phyloP scores from a whole-genome alignment of 2,329 filamentous ascomycete species.

The Piedraia hortae region DNA sequence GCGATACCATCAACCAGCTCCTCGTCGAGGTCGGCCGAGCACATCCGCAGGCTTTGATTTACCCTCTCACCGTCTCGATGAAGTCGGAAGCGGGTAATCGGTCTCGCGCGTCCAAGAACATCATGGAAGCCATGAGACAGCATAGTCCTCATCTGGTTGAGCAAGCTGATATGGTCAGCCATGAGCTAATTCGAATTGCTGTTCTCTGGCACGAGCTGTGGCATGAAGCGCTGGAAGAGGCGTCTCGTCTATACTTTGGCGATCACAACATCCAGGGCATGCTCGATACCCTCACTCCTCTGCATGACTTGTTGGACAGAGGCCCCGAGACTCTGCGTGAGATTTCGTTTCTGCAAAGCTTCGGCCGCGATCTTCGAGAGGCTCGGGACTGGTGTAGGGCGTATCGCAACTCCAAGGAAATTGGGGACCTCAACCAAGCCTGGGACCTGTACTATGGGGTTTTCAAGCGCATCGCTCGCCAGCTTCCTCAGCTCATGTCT shows the following conservation, averaged over 20 bases:
- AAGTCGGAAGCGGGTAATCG: slow-evolving; percentile 64
- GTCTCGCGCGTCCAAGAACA: slow-evolving; percentile 64
- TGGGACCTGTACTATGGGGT: slow-evolving; percentile 99
- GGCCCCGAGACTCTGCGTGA: slow-evolving; percentile 84
- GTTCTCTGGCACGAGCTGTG: slow-evolving; percentile 97
- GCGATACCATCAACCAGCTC: slow-evolving; percentile 73
- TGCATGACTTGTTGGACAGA: slow-evolving; percentile 72
- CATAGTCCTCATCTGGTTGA: slow-evolving; percentile 82
- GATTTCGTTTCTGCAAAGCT: slow-evolving; percentile 91
- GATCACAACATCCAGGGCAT: slow-evolving; percentile 95
- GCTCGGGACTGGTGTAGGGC: slow-evolving; percentile 89
- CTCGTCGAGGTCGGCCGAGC: slow-evolving; percentile 78
- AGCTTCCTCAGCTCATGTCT: slow-evolving; percentile 74
- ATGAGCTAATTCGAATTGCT: slow-evolving; percentile 87
- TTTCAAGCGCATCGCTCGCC: slow-evolving; percentile 80
- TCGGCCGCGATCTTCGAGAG: slow-evolving; percentile 81
- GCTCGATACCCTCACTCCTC: slow-evolving; percentile 68
- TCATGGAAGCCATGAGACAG: slow-evolving; percentile 95
- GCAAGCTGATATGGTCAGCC: slow-evolving; percentile 82
- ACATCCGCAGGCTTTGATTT: slow-evolving; percentile 88
- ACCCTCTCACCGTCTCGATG: slow-evolving; percentile 90
- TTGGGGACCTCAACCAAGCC: slow-evolving; percentile 85
- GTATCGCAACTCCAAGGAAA: slow-evolving; percentile 66
- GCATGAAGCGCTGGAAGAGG: slow-evolving; percentile 95
- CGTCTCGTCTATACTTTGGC: slow-evolving; percentile 84